These are phyloP conservation scores for Hyphodiscus sp. DNA, from an alignment of 2,329 filamentous ascomycete species.

Conservation along the genomic window DNA sequence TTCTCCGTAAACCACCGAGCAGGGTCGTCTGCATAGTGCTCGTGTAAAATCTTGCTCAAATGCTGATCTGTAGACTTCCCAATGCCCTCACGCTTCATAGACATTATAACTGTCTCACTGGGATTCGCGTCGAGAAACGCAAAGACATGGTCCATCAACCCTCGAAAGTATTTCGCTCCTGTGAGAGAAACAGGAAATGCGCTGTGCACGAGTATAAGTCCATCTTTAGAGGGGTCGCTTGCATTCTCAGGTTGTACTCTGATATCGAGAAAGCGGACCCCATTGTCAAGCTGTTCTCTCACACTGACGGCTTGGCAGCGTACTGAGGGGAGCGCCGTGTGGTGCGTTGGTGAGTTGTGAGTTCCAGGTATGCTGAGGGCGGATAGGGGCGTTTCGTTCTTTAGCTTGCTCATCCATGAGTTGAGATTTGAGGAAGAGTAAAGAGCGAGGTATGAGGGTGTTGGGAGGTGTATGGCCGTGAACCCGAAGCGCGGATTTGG, in stretches of 20 bases:
- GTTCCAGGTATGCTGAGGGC: slow-evolving; percentile 88
- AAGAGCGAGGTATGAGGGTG: slow-evolving; percentile 52
- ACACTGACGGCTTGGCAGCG: slow-evolving; percentile 82
- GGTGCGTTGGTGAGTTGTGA: slow-evolving; percentile 85
- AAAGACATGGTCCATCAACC: slow-evolving; percentile 65
- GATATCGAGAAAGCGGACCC: slow-evolving; percentile 91
- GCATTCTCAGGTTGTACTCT: slow-evolving; percentile 63
- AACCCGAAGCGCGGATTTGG: slow-evolving; percentile 47
- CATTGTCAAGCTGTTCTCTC: slow-evolving; percentile 74
- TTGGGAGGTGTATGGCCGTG: slow-evolving; percentile 59
- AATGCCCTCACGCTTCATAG: slow-evolving; percentile 83
- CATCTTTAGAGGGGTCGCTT: slow-evolving; percentile 52
- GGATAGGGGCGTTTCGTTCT: slow-evolving; percentile 66
- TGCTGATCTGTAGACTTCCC: slow-evolving; percentile 75
- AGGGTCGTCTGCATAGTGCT: slow-evolving; percentile 58
- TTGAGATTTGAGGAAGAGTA: slow-evolving; percentile 64
- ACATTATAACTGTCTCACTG: slow-evolving; percentile 77
- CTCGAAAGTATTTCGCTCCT: slow-evolving; percentile 70
- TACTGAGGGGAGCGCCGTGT: slow-evolving; percentile 82
- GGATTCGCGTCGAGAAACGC: slow-evolving; percentile 72
- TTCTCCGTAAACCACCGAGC: slow-evolving; percentile 74
- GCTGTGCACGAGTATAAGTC: slow-evolving; percentile 78
- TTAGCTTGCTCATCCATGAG: slow-evolving; percentile 75
- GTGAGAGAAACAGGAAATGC: slow-evolving; percentile 83
- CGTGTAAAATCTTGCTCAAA: slow-evolving; percentile 64